These are phyloP conservation scores for Magnusiomyces sp. DNA, from an alignment of 1,139 yeast genomes.

Conservation along the genomic window DNA sequence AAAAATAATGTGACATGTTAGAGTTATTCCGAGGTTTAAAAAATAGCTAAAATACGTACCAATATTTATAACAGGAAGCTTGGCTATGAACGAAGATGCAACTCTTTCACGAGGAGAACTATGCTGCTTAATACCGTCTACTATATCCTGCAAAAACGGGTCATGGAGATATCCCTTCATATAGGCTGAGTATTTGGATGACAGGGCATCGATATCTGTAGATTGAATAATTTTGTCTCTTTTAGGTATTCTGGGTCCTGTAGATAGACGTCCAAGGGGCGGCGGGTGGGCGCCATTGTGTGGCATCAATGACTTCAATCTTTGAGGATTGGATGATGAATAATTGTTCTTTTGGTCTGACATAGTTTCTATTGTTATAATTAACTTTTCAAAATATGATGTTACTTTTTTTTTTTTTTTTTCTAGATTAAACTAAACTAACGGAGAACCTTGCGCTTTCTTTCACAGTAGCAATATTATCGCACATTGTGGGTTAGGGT, in stretches of 20 bases:
- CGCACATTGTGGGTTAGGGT: too few species aligned
- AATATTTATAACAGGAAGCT: slow-evolving; percentile 70
- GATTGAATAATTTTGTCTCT: slow-evolving; percentile 48
- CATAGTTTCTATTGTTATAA: too few species aligned
- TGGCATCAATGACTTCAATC: too few species aligned
- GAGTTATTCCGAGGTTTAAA: too few species aligned
- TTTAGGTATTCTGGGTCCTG: slow-evolving; percentile 8
- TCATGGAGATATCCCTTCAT: slow-evolving; percentile 50
- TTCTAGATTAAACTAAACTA: neutral
- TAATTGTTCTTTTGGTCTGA: too few species aligned
- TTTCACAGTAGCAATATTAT: too few species aligned
- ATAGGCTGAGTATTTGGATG: slow-evolving; percentile 60
- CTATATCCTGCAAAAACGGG: slow-evolving; percentile 38
- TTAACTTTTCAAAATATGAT: neutral
- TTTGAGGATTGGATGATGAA: too few species aligned
- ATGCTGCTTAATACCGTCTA: slow-evolving; percentile 32
- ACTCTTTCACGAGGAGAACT: slow-evolving; percentile 17
- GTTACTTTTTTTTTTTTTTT: neutral
- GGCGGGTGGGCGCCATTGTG: too few species aligned
- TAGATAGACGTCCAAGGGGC: too few species aligned
- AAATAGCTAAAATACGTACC: slow-evolving; percentile 17
- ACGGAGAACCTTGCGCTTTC: too few species aligned
- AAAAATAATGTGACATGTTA: slow-evolving; percentile 9
- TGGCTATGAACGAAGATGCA: slow-evolving; percentile 32
- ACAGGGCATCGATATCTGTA: slow-evolving; percentile 81